A percentile compares a stretch with the other conserved stretches of the same genome.
These are phyloP conservation scores for Hemisphaericaspora subhashii DNA, from an alignment of 1,139 yeast genomes.

Conservation along the genomic window DNA sequence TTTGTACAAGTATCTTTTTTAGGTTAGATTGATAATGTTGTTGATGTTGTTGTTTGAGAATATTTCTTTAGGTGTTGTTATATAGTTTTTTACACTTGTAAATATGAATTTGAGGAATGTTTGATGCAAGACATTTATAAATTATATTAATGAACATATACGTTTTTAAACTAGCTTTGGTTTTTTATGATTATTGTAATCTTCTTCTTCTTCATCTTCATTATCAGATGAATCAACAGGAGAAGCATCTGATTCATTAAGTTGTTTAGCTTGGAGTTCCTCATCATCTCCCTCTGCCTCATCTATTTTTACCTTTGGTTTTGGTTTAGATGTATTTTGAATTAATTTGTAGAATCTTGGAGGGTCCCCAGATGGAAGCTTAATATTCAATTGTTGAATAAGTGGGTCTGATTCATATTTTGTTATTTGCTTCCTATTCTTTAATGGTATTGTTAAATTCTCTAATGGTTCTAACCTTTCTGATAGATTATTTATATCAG, in stretches of 20 bases:
- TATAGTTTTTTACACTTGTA: slow-evolving; percentile 10
- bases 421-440: slow-evolving; percentile 8
- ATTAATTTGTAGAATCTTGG: slow-evolving; percentile 43
- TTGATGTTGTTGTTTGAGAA: neutral
- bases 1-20: neutral
- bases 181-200: slow-evolving; percentile 8
- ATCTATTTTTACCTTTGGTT: neutral
- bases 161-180: slow-evolving; percentile 7
- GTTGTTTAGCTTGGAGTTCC: neutral
- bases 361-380: slow-evolving; percentile 39
- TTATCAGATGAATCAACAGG: slow-evolving; percentile 4
- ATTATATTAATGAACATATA: too few relatives aligned
- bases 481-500: slow-evolving; percentile 16
- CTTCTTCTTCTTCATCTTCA: slow-evolving; percentile 10
- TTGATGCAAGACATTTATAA: too few relatives aligned
- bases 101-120: too few relatives aligned
- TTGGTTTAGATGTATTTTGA: slow-evolving; percentile 24
- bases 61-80: neutral
- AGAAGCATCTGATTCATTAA: neutral
- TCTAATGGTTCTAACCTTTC: slow-evolving; percentile 16
- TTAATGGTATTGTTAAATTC: slow-evolving; percentile 30
- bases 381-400: slow-evolving; percentile 25
- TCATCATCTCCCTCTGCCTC: neutral
- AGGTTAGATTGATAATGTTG: slow-evolving; percentile 1
- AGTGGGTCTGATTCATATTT: slow-evolving; percentile 28